phyloP scores from a whole-genome alignment of 495 filamentous ascomycete genomes.

The Xanthoparmelia taractica region DNA sequence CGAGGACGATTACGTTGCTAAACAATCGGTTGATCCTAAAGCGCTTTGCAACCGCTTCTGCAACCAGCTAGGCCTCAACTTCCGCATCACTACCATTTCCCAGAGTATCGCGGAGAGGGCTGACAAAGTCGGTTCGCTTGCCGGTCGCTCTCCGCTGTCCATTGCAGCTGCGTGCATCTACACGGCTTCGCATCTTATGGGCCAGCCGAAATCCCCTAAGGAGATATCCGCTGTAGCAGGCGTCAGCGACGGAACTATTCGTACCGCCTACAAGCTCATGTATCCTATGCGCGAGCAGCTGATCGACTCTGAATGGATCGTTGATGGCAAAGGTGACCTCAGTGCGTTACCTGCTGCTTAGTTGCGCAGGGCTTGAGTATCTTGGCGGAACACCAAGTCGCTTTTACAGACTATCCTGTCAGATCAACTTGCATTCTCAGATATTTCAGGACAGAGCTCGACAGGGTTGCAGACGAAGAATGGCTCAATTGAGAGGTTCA shows the following conservation, averaged over 20 bases:
- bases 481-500: background rate
- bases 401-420: background rate
- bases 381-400: background rate
- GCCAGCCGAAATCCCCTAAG: constrained; percentile 66
- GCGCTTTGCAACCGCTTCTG: constrained; percentile 87
- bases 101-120: constrained; percentile 66
- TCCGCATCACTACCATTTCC: constrained; percentile 61
- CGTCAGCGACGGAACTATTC: constrained; percentile 93
- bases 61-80: constrained; percentile 64
- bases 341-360: constrained; percentile 54
- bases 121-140: constrained; percentile 64
- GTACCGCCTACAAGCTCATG: constrained; percentile 85
- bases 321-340: constrained; percentile 59
- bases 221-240: constrained; percentile 74
- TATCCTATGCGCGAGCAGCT: constrained; percentile 64
- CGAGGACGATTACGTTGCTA: constrained; percentile 60
- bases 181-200: constrained; percentile 80
- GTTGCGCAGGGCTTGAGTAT: background rate
- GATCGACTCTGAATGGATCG: constrained; percentile 66
- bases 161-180: constrained; percentile 94
- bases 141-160: constrained; percentile 88
- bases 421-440: background rate
- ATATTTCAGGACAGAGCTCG: background rate
- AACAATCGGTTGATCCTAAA: constrained; percentile 69
- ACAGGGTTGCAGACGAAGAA: background rate